Percentiles rank a stretch among this genome's conserved stretches.
These are phyloP conservation scores for Aspergillus sclerotialis DNA, from an alignment of 2,329 filamentous ascomycete genomes.

Conservation along the genomic window DNA sequence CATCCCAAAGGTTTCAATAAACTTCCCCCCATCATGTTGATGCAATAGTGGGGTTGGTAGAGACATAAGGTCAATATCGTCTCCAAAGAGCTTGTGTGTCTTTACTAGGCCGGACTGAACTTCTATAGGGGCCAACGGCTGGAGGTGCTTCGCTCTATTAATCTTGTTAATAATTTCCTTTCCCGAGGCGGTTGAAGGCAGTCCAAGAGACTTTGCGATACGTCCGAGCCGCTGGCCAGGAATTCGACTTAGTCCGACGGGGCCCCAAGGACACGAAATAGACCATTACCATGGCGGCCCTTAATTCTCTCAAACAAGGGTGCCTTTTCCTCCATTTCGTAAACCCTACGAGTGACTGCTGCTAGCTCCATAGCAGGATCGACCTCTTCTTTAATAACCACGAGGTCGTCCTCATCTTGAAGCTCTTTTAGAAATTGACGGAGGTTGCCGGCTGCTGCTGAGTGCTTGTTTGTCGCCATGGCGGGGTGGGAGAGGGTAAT, in stretches of 20 bases:
- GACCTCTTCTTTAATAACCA: constrained; percentile 10
- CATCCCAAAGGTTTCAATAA: constrained; percentile 11
- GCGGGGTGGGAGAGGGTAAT: too few species aligned
- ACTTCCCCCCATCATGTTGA: constrained; percentile 10
- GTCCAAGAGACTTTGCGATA: constrained; percentile 9
- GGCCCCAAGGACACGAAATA: constrained; percentile 8
- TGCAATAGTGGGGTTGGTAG: constrained; percentile 13
- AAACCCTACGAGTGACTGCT: constrained; percentile 11
- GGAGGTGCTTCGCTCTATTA: constrained; percentile 4
- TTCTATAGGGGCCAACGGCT: constrained; percentile 5
- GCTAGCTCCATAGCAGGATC: constrained; percentile 12
- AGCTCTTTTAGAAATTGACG: constrained; percentile 13
- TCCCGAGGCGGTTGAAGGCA: constrained; percentile 7
- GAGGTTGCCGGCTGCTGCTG: constrained; percentile 4
- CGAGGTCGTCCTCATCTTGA: constrained; percentile 12
- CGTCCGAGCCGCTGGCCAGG: constrained; percentile 6
- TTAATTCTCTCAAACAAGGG: constrained; percentile 8
- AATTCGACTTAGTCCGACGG: constrained; percentile 6
- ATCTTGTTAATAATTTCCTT: constrained; percentile 8
- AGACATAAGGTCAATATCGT: constrained; percentile 11
- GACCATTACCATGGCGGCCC: constrained; percentile 5
- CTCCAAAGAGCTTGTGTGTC: constrained; percentile 9
- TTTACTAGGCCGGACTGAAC: constrained; percentile 8
- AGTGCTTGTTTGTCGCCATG: too few species aligned
- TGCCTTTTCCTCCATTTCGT: constrained; percentile 7